phyloP scores from a whole-genome alignment of 2,329 filamentous ascomycete species.

The Aureobasidium pullulans region DNA sequence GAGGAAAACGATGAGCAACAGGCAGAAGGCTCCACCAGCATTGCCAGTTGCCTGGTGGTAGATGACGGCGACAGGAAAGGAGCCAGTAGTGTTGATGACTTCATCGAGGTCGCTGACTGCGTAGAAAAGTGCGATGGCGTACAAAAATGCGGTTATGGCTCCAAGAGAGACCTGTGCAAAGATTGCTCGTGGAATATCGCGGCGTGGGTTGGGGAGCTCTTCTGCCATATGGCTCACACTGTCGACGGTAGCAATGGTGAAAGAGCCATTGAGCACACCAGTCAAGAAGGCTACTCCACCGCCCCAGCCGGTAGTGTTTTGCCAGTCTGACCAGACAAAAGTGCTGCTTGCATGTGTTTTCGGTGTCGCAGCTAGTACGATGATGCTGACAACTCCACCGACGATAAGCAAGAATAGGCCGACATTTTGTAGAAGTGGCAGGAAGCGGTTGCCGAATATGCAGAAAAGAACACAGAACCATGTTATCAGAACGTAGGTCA shows the following conservation, averaged over 20 bases:
- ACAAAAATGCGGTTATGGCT: constrained; percentile 39
- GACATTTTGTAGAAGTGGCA: constrained; percentile 45
- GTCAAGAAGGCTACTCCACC: constrained; percentile 31
- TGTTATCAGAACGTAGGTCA: constrained; percentile 50
- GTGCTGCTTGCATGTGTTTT: constrained; percentile 41
- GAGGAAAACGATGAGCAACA: constrained; percentile 51
- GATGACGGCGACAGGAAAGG: constrained; percentile 42
- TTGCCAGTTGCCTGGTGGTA: constrained; percentile 43
- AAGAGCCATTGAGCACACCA: constrained; percentile 32
- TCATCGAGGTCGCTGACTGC: constrained; percentile 39
- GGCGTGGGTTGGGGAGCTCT: constrained; percentile 27
- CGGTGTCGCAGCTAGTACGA: constrained; percentile 46
- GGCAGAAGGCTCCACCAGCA: constrained; percentile 47
- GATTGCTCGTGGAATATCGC: constrained; percentile 45
- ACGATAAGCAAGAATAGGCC: constrained; percentile 46
- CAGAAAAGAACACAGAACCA: constrained; percentile 48
- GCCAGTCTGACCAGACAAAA: constrained; percentile 49
- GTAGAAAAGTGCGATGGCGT: constrained; percentile 46
- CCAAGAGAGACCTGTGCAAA: constrained; percentile 42
- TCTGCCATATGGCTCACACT: constrained; percentile 30
- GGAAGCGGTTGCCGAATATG: constrained; percentile 49
- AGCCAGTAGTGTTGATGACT: constrained; percentile 31
- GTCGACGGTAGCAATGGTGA: constrained; percentile 31
- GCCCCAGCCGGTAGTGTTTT: constrained; percentile 45
- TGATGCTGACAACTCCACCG: constrained; percentile 30